Base-by-base conservation (phyloP, 2,329 filamentous ascomycete genomes). In the Teratosphaeriaceae sp. region DNA sequence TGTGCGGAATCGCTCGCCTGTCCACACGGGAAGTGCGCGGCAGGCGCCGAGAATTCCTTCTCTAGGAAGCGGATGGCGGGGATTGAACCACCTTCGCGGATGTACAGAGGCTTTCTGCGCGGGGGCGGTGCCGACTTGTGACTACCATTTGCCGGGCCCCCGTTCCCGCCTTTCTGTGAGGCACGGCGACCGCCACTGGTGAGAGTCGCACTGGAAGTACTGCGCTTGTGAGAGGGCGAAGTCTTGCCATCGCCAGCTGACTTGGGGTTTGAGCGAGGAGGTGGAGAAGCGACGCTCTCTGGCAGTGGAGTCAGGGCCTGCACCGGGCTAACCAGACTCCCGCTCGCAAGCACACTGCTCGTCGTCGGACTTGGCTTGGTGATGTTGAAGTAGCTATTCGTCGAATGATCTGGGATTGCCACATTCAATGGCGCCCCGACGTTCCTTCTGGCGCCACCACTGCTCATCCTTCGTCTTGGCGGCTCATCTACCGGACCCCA, bases 1-100 rank as follows among this genome's bases (percentile, higher is more conserved):
- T 98, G 92, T 15, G 90, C 92, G 40, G 83, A 82, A 59, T 98
- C 92, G 55, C 87, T 96, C 11, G 90, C 88, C 65, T 96, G 89
- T 0, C 94, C 94, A 58, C 89, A 96, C 0, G 92, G 94, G 24
- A 98, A 67, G 64, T 97, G 89, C 1, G 90, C 90, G 0, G 92
- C 90, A 0, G 89, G 88, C 0, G 92, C 92, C 2, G 76, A 75
- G 60, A 97, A 96, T 57, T 94, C 88, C 68, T 95, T 95, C 64
- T 97, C 90, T 27, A 97, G 62, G 60, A 97, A 97, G 5, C 92
- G 74, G 44, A 97, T 97, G 0, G 87, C 87, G 0, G 92, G 92
- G 53, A 98, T 98, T 0, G 85, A 94, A 4, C 92, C 92, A 11
- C 92, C 92, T 66, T 98, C 92, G 8, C 92, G 79, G 53, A 98